Conservation (phyloP, 192 early-diverging fungal species). For the Coemansia sp. region DNA sequence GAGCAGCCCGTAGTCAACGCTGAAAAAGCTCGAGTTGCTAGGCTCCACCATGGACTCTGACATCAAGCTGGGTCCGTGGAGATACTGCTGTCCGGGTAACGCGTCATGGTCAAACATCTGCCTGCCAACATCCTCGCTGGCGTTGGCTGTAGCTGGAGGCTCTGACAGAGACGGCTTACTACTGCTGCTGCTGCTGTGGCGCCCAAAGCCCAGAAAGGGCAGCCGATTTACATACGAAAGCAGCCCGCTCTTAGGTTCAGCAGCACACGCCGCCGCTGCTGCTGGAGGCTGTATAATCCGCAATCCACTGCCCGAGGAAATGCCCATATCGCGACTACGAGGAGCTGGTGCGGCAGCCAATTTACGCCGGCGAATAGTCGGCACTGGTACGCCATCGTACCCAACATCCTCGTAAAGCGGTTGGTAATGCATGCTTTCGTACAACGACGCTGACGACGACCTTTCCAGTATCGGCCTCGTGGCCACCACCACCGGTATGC, state of each 20-base stretch:
- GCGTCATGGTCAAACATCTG: neutral
- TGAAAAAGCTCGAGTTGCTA: conserved; percentile 12
- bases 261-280: neutral
- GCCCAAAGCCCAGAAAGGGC: conserved; percentile 16
- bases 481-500: neutral
- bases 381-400: neutral
- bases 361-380: neutral
- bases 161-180: neutral
- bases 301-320: neutral
- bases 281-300: neutral
- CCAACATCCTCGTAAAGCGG: conserved; percentile 7
- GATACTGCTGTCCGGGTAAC: neutral
- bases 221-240: conserved; percentile 13
- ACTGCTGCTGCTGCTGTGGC: conserved; percentile 1
- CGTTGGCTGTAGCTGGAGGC: neutral
- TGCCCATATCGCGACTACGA: neutral
- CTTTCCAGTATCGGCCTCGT: neutral
- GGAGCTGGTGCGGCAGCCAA: neutral
- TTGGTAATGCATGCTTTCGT: conserved; percentile 8
- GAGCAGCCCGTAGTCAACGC: conserved; percentile 19
- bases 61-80: neutral
- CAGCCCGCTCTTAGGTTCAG: neutral
- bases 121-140: neutral
- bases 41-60: conserved; percentile 6
- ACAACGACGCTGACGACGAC: neutral